Percentiles rank a stretch among this genome's conserved stretches.
Evolutionary conservation across 2,329 filamentous ascomycete species (phyloP).

Genomic region (Hypoxylon rubiginosum): DNA sequence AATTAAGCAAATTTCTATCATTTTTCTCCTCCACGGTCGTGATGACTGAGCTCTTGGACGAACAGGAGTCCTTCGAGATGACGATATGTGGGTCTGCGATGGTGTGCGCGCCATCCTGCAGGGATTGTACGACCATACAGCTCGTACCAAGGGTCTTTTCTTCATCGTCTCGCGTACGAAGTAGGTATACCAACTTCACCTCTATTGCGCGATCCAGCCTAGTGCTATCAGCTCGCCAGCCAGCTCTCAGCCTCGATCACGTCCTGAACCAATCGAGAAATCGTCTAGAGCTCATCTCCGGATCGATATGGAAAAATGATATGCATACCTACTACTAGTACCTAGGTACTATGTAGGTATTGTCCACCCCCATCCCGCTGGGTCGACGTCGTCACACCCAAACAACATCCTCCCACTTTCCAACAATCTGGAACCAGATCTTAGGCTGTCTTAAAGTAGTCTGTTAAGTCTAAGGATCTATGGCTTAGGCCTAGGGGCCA

Average conservation of each 20-base stretch:
- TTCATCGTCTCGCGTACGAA: constrained; percentile 2
- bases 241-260: constrained; percentile 30
- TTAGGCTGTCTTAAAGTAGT: constrained; percentile 12
- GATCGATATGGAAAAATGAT: constrained; percentile 8
- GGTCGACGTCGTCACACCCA: constrained; percentile 7
- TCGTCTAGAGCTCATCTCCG: constrained; percentile 2
- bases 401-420: constrained; percentile 21
- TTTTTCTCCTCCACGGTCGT: not conserved
- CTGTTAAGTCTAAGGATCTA: constrained; percentile 1
- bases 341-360: no score
- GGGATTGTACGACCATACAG: constrained; percentile 25
- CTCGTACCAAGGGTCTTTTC: not conserved
- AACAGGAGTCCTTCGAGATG: constrained; percentile 37
- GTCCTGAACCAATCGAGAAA: constrained; percentile 22
- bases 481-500: constrained; percentile 14
- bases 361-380: constrained; percentile 9
- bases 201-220: constrained; percentile 27
- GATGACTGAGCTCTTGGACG: constrained; percentile 16
- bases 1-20: constrained; percentile 25
- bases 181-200: constrained; percentile 3
- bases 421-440: constrained; percentile 34
- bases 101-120: constrained; percentile 38
- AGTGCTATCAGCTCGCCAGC: constrained; percentile 23
- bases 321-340: no score
- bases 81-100: constrained; percentile 41